Conservation (phyloP, 192 early-diverging fungal species). For the Kickxella alabastrina region DNA sequence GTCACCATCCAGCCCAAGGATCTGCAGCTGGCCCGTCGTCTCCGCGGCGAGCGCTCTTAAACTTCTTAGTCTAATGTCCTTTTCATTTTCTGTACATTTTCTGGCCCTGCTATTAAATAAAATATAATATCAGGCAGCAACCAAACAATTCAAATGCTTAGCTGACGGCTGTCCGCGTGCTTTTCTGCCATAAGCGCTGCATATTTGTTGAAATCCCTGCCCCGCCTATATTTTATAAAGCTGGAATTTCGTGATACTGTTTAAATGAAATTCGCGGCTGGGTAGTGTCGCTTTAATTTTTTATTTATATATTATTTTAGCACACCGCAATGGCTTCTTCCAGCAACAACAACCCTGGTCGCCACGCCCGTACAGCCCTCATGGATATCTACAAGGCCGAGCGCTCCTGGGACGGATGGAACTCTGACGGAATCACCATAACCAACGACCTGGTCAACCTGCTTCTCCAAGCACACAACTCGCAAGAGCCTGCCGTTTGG, state of each 20-base stretch:
- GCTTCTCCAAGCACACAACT: conserved; percentile 32
- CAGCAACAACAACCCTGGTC: neutral
- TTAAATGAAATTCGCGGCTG: too few relatives aligned
- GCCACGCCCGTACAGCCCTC: conserved; percentile 14
- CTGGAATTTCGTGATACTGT: conserved; percentile 63
- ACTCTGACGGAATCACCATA: conserved; percentile 14
- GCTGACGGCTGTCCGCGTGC: too few relatives aligned
- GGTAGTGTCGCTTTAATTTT: too few relatives aligned
- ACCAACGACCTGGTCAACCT: conserved; percentile 26
- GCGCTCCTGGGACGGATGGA: conserved; percentile 39
- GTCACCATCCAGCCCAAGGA: conserved; percentile 99
- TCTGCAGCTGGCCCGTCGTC: conserved; percentile 95
- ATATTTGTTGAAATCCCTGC: neutral
- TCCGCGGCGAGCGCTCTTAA: conserved; percentile 87
- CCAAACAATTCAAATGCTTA: too few relatives aligned
- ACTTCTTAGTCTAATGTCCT: neutral
- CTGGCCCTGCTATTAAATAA: too few relatives aligned
- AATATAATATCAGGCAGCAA: too few relatives aligned
- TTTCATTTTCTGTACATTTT: neutral
- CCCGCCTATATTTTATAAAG: too few relatives aligned
- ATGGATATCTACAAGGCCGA: conserved; percentile 26
- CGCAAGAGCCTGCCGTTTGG: conserved; percentile 43
- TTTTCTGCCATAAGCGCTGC: neutral
- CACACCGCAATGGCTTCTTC: too few relatives aligned
- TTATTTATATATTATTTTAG: too few relatives aligned